These are phyloP conservation scores for Neurospora tetrasperma DNA, from an alignment of 495 filamentous ascomycete species.

Conservation along the genomic window DNA sequence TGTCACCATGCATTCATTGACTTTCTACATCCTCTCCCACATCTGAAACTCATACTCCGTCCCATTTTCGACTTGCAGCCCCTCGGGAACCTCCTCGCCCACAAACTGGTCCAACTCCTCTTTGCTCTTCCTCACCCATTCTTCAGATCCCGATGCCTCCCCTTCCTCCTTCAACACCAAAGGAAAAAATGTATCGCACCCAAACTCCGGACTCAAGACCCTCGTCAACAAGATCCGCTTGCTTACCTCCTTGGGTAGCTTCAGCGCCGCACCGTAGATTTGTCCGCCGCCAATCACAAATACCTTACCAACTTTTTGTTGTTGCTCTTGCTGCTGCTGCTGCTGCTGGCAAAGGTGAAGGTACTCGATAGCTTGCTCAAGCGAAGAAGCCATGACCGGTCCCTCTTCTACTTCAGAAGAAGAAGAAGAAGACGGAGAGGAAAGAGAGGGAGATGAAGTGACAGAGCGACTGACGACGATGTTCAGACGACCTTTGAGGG, in stretches of 20 bases:
- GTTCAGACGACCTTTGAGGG: constrained; percentile 65
- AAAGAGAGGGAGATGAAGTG: neutral
- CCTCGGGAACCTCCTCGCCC: constrained; percentile 46
- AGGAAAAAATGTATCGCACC: constrained; percentile 86
- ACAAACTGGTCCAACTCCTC: constrained; percentile 45
- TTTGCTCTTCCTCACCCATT: constrained; percentile 40
- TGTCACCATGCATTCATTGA: too few species aligned
- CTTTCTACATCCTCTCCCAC: constrained; percentile 39
- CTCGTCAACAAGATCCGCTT: constrained; percentile 54
- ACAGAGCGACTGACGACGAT: constrained; percentile 59
- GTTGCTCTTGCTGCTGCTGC: constrained; percentile 15
- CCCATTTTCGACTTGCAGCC: constrained; percentile 44
- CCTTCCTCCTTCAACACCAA: constrained; percentile 44
- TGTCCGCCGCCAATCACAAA: constrained; percentile 88
- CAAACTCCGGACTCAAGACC: constrained; percentile 50
- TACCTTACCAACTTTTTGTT: constrained; percentile 36
- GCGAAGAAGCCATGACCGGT: constrained; percentile 25
- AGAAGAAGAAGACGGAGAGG: neutral
- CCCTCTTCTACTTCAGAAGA: constrained; percentile 5
- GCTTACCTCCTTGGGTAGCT: constrained; percentile 24
- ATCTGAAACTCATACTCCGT: constrained; percentile 55
- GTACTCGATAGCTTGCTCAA: constrained; percentile 49
- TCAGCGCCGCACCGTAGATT: constrained; percentile 65
- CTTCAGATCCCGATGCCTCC: constrained; percentile 15
- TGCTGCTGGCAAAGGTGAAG: constrained; percentile 8